Conservation (phyloP, 768 basidiomycete species). For the Neoboletus brunneissimus region DNA sequence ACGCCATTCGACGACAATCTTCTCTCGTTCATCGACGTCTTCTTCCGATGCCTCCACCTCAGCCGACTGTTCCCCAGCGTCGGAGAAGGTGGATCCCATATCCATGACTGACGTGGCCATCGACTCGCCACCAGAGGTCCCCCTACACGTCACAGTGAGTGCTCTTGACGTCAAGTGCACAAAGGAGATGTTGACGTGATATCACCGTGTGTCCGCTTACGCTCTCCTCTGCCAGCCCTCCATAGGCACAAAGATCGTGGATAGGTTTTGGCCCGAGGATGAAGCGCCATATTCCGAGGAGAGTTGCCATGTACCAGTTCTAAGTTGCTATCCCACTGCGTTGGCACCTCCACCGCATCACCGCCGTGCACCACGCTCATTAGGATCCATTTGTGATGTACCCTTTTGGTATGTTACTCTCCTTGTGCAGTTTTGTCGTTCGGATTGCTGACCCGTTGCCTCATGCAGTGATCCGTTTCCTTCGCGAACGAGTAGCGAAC, state of each 20-base stretch:
- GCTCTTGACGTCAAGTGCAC: background rate
- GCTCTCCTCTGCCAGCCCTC: slow-evolving; percentile 17
- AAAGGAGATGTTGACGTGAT: slow-evolving; percentile 9
- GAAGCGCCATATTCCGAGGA: slow-evolving; percentile 21
- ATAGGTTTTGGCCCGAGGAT: slow-evolving; percentile 33
- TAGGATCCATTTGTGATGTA: slow-evolving; percentile 5
- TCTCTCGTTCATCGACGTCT: slow-evolving; percentile 19
- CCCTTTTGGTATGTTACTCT: slow-evolving; percentile 15
- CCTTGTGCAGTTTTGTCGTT: background rate
- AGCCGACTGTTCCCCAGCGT: slow-evolving; percentile 10
- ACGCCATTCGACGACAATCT: slow-evolving; percentile 27
- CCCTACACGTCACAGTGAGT: slow-evolving; percentile 16
- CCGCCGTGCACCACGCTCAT: slow-evolving; percentile 23
- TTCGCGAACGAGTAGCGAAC: slow-evolving; percentile 15
- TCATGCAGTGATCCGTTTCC: slow-evolving; percentile 17
- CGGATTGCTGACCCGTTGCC: background rate
- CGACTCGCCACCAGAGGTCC: background rate
- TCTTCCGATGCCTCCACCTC: slow-evolving; percentile 14
- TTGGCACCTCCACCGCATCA: slow-evolving; percentile 31
- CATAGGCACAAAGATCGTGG: slow-evolving; percentile 29
- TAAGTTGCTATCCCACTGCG: slow-evolving; percentile 14
- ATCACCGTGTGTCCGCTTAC: background rate
- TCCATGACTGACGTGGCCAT: slow-evolving; percentile 4
- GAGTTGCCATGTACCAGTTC: slow-evolving; percentile 7
- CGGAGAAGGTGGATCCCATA: slow-evolving; percentile 24